A percentile compares a stretch with the other conserved stretches of the same genome.
These are phyloP conservation scores for Rozella allomycis DNA, from an alignment of 371 early-diverging fungal genomes.

Conservation along the genomic window DNA sequence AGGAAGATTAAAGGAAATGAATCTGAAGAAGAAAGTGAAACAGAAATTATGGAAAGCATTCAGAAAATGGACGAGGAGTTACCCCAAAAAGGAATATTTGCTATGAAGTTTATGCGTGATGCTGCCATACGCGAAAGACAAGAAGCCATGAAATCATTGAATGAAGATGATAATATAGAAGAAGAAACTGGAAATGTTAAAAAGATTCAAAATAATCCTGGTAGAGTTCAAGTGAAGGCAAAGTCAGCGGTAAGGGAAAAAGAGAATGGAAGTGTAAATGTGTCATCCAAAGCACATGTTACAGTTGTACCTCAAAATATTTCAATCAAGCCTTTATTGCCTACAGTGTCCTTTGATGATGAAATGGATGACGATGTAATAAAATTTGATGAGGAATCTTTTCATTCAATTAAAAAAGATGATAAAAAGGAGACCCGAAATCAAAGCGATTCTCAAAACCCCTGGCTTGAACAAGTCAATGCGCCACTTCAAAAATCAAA, in stretches of 20 bases:
- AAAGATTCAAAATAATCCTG: neutral
- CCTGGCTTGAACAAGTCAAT: no score
- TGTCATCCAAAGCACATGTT: no score
- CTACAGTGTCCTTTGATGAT: no score
- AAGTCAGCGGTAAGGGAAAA: no score
- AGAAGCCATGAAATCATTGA: slow-evolving; percentile 1
- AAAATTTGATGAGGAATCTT: neutral
- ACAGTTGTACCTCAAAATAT: no score
- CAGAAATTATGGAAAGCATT: slow-evolving; percentile 7
- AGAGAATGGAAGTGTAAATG: no score
- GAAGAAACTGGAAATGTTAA: slow-evolving; percentile 12
- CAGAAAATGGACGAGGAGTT: slow-evolving; percentile 11
- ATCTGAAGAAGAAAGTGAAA: slow-evolving; percentile 7
- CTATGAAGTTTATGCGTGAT: slow-evolving; percentile 88
- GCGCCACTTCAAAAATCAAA: no score
- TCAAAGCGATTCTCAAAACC: no score
- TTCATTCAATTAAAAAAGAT: neutral
- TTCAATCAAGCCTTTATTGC: no score
- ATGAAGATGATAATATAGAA: slow-evolving; percentile 4
- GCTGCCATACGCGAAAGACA: slow-evolving; percentile 2
- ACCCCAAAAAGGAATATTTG: slow-evolving; percentile 59
- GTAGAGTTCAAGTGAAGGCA: no score
- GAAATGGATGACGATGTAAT: slow-evolving; percentile 8
- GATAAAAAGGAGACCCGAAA: no score
- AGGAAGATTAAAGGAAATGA: slow-evolving; percentile 47